These are phyloP conservation scores for Hymenotorrendiella dingleyae DNA, from an alignment of 2,329 filamentous ascomycete genomes.

Conservation along the genomic window DNA sequence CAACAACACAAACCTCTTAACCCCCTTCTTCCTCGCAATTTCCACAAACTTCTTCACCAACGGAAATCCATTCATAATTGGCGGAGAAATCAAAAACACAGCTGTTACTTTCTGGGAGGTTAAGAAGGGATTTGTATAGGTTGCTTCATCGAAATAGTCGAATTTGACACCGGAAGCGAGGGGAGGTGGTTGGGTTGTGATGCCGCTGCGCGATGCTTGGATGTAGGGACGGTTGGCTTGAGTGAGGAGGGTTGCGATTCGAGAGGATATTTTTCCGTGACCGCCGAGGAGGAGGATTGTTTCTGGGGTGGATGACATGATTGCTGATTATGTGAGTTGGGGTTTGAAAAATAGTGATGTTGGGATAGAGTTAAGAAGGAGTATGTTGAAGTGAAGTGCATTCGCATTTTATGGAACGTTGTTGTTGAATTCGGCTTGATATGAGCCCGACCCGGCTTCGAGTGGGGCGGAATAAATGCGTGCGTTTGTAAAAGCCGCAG, in stretches of 20 bases:
- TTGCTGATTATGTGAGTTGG: no score
- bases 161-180: constrained; percentile 32
- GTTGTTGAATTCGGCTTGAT: no score
- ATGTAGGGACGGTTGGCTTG: constrained; percentile 28
- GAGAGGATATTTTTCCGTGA: constrained; percentile 39
- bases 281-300: constrained; percentile 39
- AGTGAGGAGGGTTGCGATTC: constrained; percentile 34
- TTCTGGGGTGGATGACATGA: constrained; percentile 5
- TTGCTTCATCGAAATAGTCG: constrained; percentile 40
- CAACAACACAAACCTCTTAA: constrained; percentile 40
- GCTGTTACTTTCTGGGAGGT: constrained; percentile 26
- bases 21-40: constrained; percentile 32
- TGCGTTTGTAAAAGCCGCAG: no score
- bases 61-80: constrained; percentile 28
- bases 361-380: no score
- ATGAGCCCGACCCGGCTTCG: no score
- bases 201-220: constrained; percentile 35
- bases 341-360: no score
- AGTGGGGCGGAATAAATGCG: no score
- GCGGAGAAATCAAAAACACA: constrained; percentile 38
- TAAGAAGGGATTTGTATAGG: constrained; percentile 34
- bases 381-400: no score
- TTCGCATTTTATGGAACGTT: no score
- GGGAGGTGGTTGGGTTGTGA: constrained; percentile 17
- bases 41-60: constrained; percentile 39